Percentiles rank a stretch among this genome's conserved stretches.
Evolutionary conservation across 2,329 filamentous ascomycete genomes (phyloP).

Genomic region (Geosmithia putterillii): DNA sequence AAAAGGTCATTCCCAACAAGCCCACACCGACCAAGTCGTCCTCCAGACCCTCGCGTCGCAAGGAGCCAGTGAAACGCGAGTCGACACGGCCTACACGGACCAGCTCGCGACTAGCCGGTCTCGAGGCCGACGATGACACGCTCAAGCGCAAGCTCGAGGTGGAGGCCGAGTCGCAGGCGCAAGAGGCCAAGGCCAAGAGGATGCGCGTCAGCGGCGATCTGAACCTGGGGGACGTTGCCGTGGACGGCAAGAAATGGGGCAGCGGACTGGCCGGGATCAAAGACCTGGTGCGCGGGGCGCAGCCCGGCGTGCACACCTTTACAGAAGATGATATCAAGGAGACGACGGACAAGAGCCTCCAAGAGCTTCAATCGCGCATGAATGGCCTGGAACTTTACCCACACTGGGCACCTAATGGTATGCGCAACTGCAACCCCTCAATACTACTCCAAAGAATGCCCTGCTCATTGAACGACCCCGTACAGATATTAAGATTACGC

Average conservation of each 20-base stretch:
- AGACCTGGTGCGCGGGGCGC: constrained; percentile 49
- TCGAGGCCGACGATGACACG: constrained; percentile 32
- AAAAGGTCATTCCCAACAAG: constrained; percentile 49
- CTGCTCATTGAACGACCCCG: not conserved
- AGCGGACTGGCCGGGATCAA: constrained; percentile 53
- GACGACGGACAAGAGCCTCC: constrained; percentile 65
- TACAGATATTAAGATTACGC: constrained; percentile 74
- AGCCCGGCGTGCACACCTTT: constrained; percentile 77
- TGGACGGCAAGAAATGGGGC: constrained; percentile 69
- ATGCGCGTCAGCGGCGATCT: constrained; percentile 43
- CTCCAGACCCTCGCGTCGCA: constrained; percentile 8
- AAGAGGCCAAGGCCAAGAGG: constrained; percentile 44
- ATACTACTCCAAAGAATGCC: not conserved
- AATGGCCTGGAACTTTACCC: constrained; percentile 68
- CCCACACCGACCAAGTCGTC: constrained; percentile 28
- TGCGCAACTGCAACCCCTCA: constrained; percentile 11
- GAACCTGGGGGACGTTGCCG: constrained; percentile 62
- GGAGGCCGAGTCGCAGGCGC: constrained; percentile 28
- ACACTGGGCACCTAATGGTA: constrained; percentile 69
- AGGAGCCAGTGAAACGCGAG: constrained; percentile 34
- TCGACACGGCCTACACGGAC: constrained; percentile 37
- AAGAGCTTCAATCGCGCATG: constrained; percentile 64
- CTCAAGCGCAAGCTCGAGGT: constrained; percentile 39
- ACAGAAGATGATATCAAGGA: constrained; percentile 70
- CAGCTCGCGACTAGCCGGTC: constrained; percentile 45